Evolutionary conservation across 2,329 filamentous ascomycete species (phyloP).

Genomic region (Trichoderma sp.): DNA sequence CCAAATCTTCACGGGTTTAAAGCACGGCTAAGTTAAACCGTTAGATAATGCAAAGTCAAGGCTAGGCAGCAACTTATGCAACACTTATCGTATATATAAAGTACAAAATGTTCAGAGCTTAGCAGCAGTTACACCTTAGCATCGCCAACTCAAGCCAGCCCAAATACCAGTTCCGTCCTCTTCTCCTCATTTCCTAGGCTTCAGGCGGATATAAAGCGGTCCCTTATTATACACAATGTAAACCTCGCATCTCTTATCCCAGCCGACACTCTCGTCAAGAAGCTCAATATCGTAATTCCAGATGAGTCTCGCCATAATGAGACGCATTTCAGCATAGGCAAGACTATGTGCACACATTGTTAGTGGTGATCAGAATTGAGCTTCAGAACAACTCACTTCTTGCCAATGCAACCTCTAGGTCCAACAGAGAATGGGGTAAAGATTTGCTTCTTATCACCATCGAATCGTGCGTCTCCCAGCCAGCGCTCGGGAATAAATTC

Average conservation of each 20-base stretch:
- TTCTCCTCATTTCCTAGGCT: not conserved
- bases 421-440: conserved; percentile 35
- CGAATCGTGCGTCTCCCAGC: conserved; percentile 29
- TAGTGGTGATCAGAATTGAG: not conserved
- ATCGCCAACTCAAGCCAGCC: not conserved
- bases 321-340: conserved; percentile 35
- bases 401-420: conserved; percentile 35
- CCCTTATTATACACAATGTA: conserved; percentile 19
- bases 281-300: conserved; percentile 35
- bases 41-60: not conserved
- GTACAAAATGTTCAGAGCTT: not conserved
- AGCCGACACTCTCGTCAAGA: conserved; percentile 10
- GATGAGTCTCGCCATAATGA: conserved; percentile 31
- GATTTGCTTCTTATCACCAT: conserved; percentile 28
- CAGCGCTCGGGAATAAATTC: conserved; percentile 44
- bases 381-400: conserved; percentile 29
- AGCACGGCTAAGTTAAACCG: not conserved
- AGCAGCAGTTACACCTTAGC: not conserved
- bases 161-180: not conserved
- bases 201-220: not conserved
- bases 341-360: conserved; percentile 26
- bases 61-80: not conserved
- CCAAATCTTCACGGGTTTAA: not conserved
- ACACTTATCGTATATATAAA: not conserved
- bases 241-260: conserved; percentile 6